Evolutionary conservation across 352 stramenopile species (phyloP), one percentile per base, ranked within the genome.

Genomic region (Phytophthora ramorum): DNA sequence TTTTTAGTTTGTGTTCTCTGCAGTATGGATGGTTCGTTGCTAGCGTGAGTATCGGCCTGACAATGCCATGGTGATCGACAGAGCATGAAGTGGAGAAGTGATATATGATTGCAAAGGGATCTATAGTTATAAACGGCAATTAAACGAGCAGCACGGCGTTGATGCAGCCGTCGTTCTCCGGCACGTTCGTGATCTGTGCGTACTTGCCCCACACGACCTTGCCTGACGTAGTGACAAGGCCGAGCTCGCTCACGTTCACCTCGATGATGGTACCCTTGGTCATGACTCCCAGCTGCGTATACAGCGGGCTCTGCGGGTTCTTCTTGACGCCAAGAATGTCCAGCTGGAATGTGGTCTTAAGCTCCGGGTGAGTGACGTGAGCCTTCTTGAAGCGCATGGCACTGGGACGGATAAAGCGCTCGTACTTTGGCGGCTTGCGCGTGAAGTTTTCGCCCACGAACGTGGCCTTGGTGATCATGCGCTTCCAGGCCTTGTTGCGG

Each of bases 121-220:
- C 70, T 64, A 75, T 75, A 78, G 56, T 77, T 69, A 76, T 77
- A 79, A 66, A 75, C 55, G 57, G 57, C 61, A 79, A 71, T 68
- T 99, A 99, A 37, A 99, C 97, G 58, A 99, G 86, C 47, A 99
- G 86, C 47, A 99, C 96, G 28, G 96, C 97, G 81, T 99, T 99
- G 66, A 99, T 99, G 83, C 98, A 99, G 51, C 98, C 98, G 79
- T 99, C 98, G 61, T 99, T 93, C 83, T 99, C 98, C 5, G 98
- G 98, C 74, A 99, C 99, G 86, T 99, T 99, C 38, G 98, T 99
- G 47, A 99, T 97, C 88, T 99, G 98, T 20, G 98, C 98, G 81
- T 99, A 99, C 71, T 99, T 99, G 56, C 97, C 98, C 97, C 97
- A 99, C n/a, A 99, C 98, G 51, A 99, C 98, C 74, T 99, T 99